Conservation (phyloP, 192 early-diverging fungal genomes). For the Phlyctochytrium planicorne region DNA sequence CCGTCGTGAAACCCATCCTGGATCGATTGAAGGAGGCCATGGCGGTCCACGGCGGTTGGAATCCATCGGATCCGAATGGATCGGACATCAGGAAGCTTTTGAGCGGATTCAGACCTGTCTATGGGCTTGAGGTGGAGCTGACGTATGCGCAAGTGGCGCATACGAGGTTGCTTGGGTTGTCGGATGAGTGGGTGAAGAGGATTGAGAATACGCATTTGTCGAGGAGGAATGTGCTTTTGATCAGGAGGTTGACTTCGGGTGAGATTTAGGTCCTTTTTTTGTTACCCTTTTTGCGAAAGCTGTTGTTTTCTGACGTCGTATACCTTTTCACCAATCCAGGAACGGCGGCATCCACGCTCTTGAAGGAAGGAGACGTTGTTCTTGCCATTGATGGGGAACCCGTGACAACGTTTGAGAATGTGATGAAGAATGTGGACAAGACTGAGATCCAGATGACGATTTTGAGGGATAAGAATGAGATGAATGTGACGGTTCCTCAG, state of each 20-base stretch:
- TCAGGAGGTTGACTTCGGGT: slow-evolving; percentile 32
- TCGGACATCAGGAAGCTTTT: too few relatives aligned
- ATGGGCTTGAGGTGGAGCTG: slow-evolving; percentile 37
- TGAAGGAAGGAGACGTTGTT: slow-evolving; percentile 27
- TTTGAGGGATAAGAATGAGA: slow-evolving; percentile 21
- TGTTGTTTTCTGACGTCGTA: slow-evolving; percentile 1
- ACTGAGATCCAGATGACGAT: slow-evolving; percentile 21
- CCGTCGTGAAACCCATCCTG: slow-evolving; percentile 22
- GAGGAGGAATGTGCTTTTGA: slow-evolving; percentile 37
- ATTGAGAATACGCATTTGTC: slow-evolving; percentile 35
- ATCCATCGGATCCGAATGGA: slow-evolving; percentile 2
- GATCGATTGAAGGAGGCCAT: not conserved
- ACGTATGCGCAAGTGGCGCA: slow-evolving; percentile 48
- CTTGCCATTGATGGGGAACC: slow-evolving; percentile 17
- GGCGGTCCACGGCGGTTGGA: slow-evolving; percentile 2
- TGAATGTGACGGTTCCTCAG: slow-evolving; percentile 13
- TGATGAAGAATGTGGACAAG: slow-evolving; percentile 15
- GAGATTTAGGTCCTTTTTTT: not conserved
- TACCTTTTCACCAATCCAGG: too few relatives aligned
- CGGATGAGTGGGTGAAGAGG: slow-evolving; percentile 43
- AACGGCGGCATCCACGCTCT: slow-evolving; percentile 13
- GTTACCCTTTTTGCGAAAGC: not conserved
- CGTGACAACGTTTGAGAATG: slow-evolving; percentile 9
- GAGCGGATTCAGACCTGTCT: slow-evolving; percentile 1
- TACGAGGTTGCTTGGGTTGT: slow-evolving; percentile 44